Base-by-base conservation (phyloP, 495 filamentous ascomycete species). In the Penicillium simplicissimum region DNA sequence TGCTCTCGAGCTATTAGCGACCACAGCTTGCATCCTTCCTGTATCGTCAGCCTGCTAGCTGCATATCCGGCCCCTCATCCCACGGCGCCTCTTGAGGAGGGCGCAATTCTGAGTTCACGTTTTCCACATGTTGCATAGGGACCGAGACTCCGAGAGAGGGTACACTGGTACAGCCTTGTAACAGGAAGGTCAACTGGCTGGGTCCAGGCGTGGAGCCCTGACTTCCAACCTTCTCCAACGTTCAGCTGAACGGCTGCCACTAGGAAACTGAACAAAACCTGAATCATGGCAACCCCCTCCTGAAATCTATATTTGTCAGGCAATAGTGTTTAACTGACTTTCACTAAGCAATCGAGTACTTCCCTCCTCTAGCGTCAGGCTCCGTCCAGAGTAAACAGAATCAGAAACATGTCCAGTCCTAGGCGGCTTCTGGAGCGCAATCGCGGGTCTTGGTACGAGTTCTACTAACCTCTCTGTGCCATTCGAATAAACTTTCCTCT, bases 381-480 rank as follows among this genome's bases (percentile, higher is more conserved):
- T 28, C 31, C 23, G 31, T 33, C 19, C 8, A 6, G 19, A 35
- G 10, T 9, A 19, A n/a, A 17, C 28, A 33, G 3, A 14, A 33
- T 9, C 31, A 57, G 60, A 62, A 62, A 57, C 60, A 52, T 62
- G 31, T 45, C 54, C 60, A 57, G 57, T 62, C 60, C 36, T 10
- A 34, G n/a, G 40, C 25, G 53, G 28, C 40, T 28, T 15, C 23
- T 11, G 19, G n/a, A 28, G 49, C 47, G 17, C 40, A 48, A 6
- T 11, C 21, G 45, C 17, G 25, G 40, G 47, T 38, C 25, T 21
- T n/a, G 15, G 55, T 43, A 52, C 59, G 45, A 36, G 45, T 57
- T 49, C n/a, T n/a, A n/a, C 57, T 38, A n/a, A 13, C 8, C 0
- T 43, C 38, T 42, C 40, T 8, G 11, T 43, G 25, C 25, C 25